Evolutionary conservation across 352 stramenopile genomes (phyloP), one percentile per base, ranked within the genome.

Genomic region (Aphanomyces invadans): DNA sequence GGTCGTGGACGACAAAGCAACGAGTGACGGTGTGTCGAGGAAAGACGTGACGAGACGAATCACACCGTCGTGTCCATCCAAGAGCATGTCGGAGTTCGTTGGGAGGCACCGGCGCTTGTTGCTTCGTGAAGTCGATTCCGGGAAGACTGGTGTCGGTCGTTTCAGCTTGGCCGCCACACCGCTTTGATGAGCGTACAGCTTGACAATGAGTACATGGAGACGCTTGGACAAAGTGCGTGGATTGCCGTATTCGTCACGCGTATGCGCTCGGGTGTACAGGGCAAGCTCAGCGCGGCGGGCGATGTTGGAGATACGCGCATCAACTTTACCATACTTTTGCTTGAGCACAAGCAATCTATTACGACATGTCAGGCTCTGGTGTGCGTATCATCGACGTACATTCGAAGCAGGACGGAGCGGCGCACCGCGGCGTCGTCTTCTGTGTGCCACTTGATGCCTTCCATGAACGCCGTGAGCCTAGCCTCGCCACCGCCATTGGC

Each of bases 261-360:
- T 83, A 70, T 77, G 76, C 28, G 78, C 78, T 25, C 83, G 76
- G 2, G 62, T 75, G 65, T 85, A 87, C 1, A 87, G 65, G 4
- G 78, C 78, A 39, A 87, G 68, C 65, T 87, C 78, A 0, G 78
- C 78, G 9, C 78, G 76, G 12, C 78, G 76, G 12, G 74, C 78
- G 28, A 87, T 85, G 63, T 80, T 81, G 66, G 76, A 85, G 62
- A 83, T 85, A 64, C 82, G 82, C 52, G 71, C 33, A 56, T 87
- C 78, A 23, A 87, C 71, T 33, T 74, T 78, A 56, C 76, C 74
- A 66, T 85, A 87, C 67, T 85, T 87, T 69, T 71, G 74, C 72
- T 85, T 85, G 45, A 87, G 74, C 46, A 87, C 66, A 53, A 87
- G 31, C 31, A 87, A 51, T 57, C 76, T 83, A 26, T 15, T 12